Evolutionary conservation across 805 yeast species (phyloP).

Genomic region (Sugiyamaella marilandica): DNA sequence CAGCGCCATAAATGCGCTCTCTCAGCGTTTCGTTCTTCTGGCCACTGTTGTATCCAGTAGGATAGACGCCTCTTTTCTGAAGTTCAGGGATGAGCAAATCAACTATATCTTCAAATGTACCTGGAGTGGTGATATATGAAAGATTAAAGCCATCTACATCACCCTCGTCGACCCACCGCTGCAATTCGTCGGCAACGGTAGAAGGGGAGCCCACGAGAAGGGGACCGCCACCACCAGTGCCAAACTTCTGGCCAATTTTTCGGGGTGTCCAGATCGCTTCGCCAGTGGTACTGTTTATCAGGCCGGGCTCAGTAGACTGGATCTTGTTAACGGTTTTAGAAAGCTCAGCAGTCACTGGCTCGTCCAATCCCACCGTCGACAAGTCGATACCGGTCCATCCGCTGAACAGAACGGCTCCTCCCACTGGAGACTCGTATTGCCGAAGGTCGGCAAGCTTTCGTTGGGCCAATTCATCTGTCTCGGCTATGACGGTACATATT

Average conservation of each 20-base stretch:
- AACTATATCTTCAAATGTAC: conserved; percentile 36
- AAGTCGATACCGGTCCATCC: conserved; percentile 43
- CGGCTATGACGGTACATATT: conserved; percentile 36
- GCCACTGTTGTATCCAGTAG: too few species aligned
- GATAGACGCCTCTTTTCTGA: conserved; percentile 34
- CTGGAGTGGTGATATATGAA: conserved; percentile 36
- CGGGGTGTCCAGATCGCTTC: conserved; percentile 21
- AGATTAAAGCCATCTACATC: conserved; percentile 43
- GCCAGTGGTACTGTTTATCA: conserved; percentile 26
- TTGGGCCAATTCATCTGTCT: conserved; percentile 39
- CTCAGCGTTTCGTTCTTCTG: too few species aligned
- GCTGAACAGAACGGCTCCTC: conserved; percentile 38
- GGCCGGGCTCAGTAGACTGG: conserved; percentile 38
- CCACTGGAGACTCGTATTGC: conserved; percentile 37
- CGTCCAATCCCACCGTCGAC: conserved; percentile 32
- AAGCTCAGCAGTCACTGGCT: conserved; percentile 30
- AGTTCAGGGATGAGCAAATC: conserved; percentile 37
- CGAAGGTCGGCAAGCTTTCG: conserved; percentile 33
- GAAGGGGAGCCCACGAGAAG: conserved; percentile 34
- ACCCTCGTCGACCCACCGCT: conserved; percentile 36
- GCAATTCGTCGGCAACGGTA: conserved; percentile 39
- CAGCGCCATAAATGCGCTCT: conserved; percentile 35
- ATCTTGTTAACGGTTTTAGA: too few species aligned
- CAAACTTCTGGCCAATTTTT: conserved; percentile 31
- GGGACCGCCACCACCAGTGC: conserved; percentile 30